phyloP scores from a whole-genome alignment of 2,329 filamentous ascomycete genomes.

The Aspergillus vadensis region DNA sequence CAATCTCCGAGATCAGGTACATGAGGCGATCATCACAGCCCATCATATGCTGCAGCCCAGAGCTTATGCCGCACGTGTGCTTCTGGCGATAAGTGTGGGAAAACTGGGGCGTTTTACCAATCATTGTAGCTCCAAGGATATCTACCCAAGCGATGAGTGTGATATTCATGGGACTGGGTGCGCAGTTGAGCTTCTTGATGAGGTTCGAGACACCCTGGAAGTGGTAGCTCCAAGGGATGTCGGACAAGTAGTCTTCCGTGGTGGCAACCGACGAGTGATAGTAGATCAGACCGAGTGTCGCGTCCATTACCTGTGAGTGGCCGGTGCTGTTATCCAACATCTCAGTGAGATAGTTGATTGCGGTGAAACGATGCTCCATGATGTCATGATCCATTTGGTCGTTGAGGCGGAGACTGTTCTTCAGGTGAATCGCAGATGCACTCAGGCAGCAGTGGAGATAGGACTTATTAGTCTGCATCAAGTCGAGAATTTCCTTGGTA shows the following conservation, averaged over 20 bases:
- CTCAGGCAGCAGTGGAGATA: slow-evolving; percentile 94
- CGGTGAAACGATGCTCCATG: slow-evolving; percentile 70
- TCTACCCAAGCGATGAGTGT: slow-evolving; percentile 87
- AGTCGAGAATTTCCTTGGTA: neutral
- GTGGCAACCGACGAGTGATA: slow-evolving; percentile 89
- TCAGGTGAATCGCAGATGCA: slow-evolving; percentile 87
- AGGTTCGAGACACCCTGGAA: slow-evolving; percentile 85
- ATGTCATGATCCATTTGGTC: slow-evolving; percentile 17
- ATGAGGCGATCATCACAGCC: slow-evolving; percentile 96
- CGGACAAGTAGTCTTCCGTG: slow-evolving; percentile 79
- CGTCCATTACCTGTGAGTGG: slow-evolving; percentile 61
- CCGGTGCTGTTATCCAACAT: slow-evolving; percentile 53
- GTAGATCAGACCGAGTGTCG: slow-evolving; percentile 89
- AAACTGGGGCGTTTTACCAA: slow-evolving; percentile 79
- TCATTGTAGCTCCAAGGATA: slow-evolving; percentile 90
- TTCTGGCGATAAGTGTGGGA: slow-evolving; percentile 92
- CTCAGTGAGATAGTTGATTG: slow-evolving; percentile 73
- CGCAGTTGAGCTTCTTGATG: slow-evolving; percentile 74
- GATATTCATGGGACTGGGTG: slow-evolving; percentile 86
- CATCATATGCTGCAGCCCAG: slow-evolving; percentile 88
- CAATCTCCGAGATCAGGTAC: slow-evolving; percentile 97
- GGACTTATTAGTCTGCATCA: slow-evolving; percentile 65
- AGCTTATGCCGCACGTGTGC: slow-evolving; percentile 65
- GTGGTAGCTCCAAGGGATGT: slow-evolving; percentile 95
- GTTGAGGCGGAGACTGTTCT: slow-evolving; percentile 57